These are phyloP conservation scores for Eucalyptus marginata DNA, from an alignment of 345 rosid species.

Conservation along the genomic window DNA sequence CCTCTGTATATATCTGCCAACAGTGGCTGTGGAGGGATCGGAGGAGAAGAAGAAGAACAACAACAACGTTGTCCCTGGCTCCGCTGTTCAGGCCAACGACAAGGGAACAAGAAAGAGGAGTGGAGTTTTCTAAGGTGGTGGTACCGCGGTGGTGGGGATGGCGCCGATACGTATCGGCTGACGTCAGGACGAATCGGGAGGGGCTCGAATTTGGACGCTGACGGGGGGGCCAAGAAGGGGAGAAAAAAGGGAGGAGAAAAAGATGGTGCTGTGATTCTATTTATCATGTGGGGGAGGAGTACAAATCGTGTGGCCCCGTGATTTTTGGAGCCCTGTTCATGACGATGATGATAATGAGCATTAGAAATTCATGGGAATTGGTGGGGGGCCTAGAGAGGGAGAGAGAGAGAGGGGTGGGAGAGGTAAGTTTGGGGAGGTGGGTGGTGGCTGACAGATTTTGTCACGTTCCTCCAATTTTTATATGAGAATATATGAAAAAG, in stretches of 20 bases:
- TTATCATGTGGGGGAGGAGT: background rate
- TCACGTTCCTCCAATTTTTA: background rate
- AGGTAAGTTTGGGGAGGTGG: background rate
- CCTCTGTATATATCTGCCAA: background rate
- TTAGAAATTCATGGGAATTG: background rate
- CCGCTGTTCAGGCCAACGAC: background rate
- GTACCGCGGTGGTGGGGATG: background rate
- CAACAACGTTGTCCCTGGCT: background rate
- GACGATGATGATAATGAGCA: background rate
- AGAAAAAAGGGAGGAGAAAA: too few species aligned
- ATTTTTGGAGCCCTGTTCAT: background rate
- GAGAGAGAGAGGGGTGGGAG: background rate
- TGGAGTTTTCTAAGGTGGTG: background rate
- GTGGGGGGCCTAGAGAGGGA: background rate
- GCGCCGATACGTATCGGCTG: background rate
- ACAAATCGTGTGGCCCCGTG: background rate
- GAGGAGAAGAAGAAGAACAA: background rate
- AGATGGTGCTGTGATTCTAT: too few species aligned
- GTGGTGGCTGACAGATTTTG: background rate
- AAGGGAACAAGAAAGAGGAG: background rate
- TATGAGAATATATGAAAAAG: too few species aligned
- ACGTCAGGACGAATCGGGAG: background rate
- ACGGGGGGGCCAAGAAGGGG: too few species aligned
- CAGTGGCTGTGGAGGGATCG: background rate
- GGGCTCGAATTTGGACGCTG: background rate